A percentile compares a stretch with the other conserved stretches of the same genome.
Conservation (phyloP, 2,329 filamentous ascomycete genomes). For the Diaporthe destruens region DNA sequence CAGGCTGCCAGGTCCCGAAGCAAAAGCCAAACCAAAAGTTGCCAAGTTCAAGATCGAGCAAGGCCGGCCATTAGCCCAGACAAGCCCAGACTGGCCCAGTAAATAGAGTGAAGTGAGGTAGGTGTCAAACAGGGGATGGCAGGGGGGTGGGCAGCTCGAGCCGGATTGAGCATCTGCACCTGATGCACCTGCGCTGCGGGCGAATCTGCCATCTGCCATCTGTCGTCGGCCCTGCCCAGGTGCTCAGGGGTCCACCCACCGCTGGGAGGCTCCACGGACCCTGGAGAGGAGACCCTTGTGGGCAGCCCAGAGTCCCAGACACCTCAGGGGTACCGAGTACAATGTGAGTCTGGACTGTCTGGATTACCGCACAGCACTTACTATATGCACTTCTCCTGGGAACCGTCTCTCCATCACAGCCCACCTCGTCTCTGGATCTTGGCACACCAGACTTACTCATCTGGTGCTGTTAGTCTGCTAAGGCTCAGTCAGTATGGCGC, state of each 20-base stretch:
- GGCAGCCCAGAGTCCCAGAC: neutral
- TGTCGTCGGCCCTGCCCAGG: constrained; percentile 26
- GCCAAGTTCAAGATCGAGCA: neutral
- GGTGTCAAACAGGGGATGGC: constrained; percentile 31
- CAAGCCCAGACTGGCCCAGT: constrained; percentile 8
- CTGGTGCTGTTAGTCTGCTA: neutral
- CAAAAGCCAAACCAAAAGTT: constrained; percentile 14
- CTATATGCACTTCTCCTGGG: neutral
- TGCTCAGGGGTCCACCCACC: constrained; percentile 12
- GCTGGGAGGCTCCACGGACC: constrained; percentile 6
- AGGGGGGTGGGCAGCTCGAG: constrained; percentile 18
- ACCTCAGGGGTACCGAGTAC: neutral
- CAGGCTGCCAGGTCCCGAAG: neutral
- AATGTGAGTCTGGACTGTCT: neutral
- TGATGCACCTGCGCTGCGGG: constrained; percentile 6
- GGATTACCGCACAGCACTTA: neutral
- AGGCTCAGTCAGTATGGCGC: neutral
- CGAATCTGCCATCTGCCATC: constrained; percentile 22
- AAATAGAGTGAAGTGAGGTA: constrained; percentile 23
- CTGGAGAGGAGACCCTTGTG: neutral
- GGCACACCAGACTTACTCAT: neutral
- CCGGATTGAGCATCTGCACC: constrained; percentile 3
- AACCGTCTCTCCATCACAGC: neutral
- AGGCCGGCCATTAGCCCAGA: neutral
- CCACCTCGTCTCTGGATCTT: neutral